phyloP scores from a whole-genome alignment of 176 grass and related monocot species.

The Calamus simplicifolius region DNA sequence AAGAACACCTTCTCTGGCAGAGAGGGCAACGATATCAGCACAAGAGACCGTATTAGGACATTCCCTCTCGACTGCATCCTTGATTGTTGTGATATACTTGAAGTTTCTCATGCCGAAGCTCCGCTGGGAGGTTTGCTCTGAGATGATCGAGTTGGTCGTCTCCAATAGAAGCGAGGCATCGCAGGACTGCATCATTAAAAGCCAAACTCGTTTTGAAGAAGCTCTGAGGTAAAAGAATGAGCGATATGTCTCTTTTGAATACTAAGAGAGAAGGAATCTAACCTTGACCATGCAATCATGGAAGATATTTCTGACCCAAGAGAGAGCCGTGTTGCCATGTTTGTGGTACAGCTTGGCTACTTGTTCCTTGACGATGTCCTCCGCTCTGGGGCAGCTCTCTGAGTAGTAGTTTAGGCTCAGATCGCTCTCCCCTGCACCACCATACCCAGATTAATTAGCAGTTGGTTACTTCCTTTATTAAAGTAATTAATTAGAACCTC shows the following conservation, averaged over 20 bases:
- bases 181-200: slow-evolving; percentile 10
- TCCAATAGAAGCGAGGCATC: slow-evolving; percentile 38
- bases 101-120: slow-evolving; percentile 52
- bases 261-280: neutral
- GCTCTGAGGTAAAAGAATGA: too few relatives aligned
- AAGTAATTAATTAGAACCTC: too few relatives aligned
- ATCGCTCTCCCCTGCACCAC: neutral
- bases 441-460: too few relatives aligned
- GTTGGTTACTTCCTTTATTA: too few relatives aligned
- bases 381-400: slow-evolving; percentile 29
- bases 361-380: slow-evolving; percentile 22
- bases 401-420: slow-evolving; percentile 13
- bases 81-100: slow-evolving; percentile 38
- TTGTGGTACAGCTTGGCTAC: slow-evolving; percentile 26
- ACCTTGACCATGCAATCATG: slow-evolving; percentile 39
- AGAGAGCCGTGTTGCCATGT: slow-evolving; percentile 45
- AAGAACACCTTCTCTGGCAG: slow-evolving; percentile 15
- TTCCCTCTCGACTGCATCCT: slow-evolving; percentile 23
- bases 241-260: too few relatives aligned
- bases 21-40: slow-evolving; percentile 16
- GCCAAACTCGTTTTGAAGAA: too few relatives aligned
- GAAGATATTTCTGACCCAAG: slow-evolving; percentile 37
- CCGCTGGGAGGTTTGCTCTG: slow-evolving; percentile 25
- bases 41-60: slow-evolving; percentile 26
- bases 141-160: neutral